These are phyloP conservation scores for Pseudopyrenochaeta lycopersici DNA, from an alignment of 2,329 filamentous ascomycete species.

Conservation along the genomic window DNA sequence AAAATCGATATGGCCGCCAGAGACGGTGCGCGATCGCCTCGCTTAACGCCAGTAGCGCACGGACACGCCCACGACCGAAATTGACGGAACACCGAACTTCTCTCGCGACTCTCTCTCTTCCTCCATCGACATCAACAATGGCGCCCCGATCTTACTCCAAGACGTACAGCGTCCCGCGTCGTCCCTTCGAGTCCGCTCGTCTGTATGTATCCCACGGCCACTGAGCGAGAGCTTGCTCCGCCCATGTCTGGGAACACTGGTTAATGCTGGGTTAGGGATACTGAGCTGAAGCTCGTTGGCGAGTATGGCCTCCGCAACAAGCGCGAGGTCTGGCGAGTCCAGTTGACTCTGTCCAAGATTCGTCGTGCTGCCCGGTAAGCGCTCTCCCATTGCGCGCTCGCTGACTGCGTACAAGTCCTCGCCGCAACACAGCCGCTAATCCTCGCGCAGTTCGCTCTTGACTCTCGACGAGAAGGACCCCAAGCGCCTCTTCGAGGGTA, in stretches of 20 bases:
- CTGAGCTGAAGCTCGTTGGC: conserved; percentile 99
- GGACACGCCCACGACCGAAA: neutral
- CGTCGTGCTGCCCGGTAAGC: conserved; percentile 99
- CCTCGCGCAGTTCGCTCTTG: conserved; percentile 84
- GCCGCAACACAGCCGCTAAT: conserved; percentile 18
- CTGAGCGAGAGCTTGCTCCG: conserved; percentile 98
- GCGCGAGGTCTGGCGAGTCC: conserved; percentile 99
- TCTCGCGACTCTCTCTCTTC: conserved; percentile 23
- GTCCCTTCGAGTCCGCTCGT: conserved; percentile 99
- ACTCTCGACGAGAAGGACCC: conserved; percentile 99
- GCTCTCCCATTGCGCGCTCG: conserved; percentile 14
- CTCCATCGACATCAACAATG: conserved; percentile 53
- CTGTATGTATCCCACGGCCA: conserved; percentile 97
- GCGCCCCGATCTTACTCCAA: conserved; percentile 84
- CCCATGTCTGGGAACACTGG: conserved; percentile 85
- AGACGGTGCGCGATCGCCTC: neutral
- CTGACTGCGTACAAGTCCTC: conserved; percentile 10
- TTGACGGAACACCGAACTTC: neutral
- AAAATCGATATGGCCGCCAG: conserved; percentile 10
- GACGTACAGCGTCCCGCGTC: conserved; percentile 98
- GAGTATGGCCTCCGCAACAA: conserved; percentile 99
- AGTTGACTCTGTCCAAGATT: conserved; percentile 99
- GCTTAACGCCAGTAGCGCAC: neutral
- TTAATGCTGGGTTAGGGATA: conserved; percentile 83
- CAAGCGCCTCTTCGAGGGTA: conserved; percentile 99